Conservation (phyloP, 2,329 filamentous ascomycete genomes). For the Hypomyces rosellus region DNA sequence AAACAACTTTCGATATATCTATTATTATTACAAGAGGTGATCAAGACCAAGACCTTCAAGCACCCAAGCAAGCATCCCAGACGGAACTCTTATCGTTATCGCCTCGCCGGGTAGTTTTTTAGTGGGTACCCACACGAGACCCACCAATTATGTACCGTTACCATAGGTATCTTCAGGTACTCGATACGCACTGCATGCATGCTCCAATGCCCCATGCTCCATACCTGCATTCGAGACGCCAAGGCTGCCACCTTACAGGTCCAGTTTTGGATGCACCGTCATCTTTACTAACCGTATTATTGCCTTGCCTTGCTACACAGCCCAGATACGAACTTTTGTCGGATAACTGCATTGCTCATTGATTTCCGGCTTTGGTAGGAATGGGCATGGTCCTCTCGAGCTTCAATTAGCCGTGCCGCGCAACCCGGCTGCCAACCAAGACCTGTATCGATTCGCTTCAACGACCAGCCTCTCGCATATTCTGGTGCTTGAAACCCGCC, state of each 20-base stretch:
- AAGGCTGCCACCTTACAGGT: conserved; percentile 9
- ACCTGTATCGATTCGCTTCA: not conserved
- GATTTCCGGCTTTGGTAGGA: not conserved
- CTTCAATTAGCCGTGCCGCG: conserved; percentile 1
- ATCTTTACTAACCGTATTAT: not conserved
- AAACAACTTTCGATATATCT: not conserved
- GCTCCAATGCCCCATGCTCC: no score
- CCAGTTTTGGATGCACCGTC: not conserved
- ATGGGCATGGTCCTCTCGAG: not conserved
- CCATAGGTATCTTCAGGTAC: conserved; percentile 6
- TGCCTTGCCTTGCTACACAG: no score
- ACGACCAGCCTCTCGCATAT: not conserved
- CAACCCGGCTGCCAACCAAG: conserved; percentile 3
- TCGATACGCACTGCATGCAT: conserved; percentile 1
- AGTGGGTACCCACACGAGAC: not conserved
- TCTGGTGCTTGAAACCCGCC: not conserved
- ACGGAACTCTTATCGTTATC: conserved; percentile 12
- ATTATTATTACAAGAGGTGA: not conserved
- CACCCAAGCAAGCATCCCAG: not conserved
- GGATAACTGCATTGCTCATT: not conserved
- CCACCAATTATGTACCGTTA: conserved; percentile 6
- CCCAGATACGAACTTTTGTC: no score
- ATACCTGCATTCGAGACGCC: conserved; percentile 2
- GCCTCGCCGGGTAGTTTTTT: not conserved
- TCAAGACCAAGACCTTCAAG: not conserved